Evolutionary conservation across 192 early-diverging fungal species (phyloP).

Genomic region (Coemansia umbellata): DNA sequence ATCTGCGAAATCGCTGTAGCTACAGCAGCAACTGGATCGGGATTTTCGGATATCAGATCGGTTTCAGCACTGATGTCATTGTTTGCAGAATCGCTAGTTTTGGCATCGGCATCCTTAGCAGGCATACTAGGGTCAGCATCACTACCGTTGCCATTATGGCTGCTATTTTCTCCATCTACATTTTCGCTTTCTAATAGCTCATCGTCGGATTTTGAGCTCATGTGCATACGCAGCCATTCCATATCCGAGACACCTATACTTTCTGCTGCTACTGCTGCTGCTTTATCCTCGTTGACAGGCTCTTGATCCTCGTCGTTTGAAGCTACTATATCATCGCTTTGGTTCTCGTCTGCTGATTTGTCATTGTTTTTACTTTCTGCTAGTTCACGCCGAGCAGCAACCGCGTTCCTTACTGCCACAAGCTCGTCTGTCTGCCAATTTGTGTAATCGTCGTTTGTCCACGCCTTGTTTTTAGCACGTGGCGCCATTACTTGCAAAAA

Average conservation of each 20-base stretch:
- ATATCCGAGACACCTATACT: conserved; percentile 55
- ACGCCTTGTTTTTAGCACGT: conserved; percentile 70
- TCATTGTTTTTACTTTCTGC: conserved; percentile 43
- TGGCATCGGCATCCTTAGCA: background rate
- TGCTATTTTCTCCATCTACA: background rate
- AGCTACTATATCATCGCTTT: conserved; percentile 35
- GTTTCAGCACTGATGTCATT: conserved; percentile 6
- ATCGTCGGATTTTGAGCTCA: conserved; percentile 49
- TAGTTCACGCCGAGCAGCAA: conserved; percentile 42
- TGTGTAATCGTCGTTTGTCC: conserved; percentile 85
- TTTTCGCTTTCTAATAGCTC: conserved; percentile 15
- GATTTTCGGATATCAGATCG: background rate
- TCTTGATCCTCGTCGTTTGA: background rate
- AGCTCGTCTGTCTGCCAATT: conserved; percentile 39
- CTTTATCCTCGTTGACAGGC: conserved; percentile 31
- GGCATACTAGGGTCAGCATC: too few species aligned
- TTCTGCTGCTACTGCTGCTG: too few species aligned
- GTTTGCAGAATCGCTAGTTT: too few species aligned
- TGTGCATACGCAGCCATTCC: conserved; percentile 65
- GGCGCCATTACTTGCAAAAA: conserved; percentile 88
- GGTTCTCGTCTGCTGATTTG: conserved; percentile 11
- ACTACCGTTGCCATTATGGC: background rate
- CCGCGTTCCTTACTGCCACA: conserved; percentile 28
- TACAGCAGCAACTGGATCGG: conserved; percentile 18
- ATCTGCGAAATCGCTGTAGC: conserved; percentile 62